These are phyloP conservation scores for Fusarium armeniacum DNA, from an alignment of 2,329 filamentous ascomycete genomes.

Conservation along the genomic window DNA sequence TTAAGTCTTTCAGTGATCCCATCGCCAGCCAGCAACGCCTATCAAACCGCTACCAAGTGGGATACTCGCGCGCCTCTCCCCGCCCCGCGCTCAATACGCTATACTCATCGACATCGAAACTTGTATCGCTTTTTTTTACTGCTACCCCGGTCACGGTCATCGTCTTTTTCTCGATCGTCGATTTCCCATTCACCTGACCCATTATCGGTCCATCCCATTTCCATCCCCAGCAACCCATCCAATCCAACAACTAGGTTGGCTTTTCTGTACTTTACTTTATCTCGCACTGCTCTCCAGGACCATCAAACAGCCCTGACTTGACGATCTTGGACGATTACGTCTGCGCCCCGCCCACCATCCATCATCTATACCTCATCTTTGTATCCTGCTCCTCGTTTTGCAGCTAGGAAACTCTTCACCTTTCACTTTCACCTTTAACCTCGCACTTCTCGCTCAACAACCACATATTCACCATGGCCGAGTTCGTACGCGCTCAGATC, in stretches of 20 bases:
- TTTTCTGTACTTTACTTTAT: constrained; percentile 37
- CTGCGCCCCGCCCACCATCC: constrained; percentile 35
- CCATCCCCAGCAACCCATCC: constrained; percentile 35
- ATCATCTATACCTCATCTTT: constrained; percentile 30
- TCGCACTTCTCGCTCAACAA: constrained; percentile 24
- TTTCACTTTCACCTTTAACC: constrained; percentile 15
- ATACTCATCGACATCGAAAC: constrained; percentile 35
- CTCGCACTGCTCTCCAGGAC: constrained; percentile 34
- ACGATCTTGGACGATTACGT: constrained; percentile 38
- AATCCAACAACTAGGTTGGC: constrained; percentile 34
- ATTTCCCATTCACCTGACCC: constrained; percentile 47
- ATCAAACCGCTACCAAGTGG: constrained; percentile 20
- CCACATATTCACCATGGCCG: constrained; percentile 80
- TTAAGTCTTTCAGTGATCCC: constrained; percentile 11
- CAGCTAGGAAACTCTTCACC: constrained; percentile 31
- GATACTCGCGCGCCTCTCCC: constrained; percentile 17
- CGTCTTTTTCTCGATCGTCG: constrained; percentile 43
- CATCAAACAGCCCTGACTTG: constrained; percentile 24
- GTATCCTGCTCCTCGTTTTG: constrained; percentile 36
- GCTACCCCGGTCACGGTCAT: constrained; percentile 36
- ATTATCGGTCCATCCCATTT: constrained; percentile 46
- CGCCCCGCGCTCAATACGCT: constrained; percentile 33
- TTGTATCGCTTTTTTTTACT: constrained; percentile 41
- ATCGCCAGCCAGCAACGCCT: constrained; percentile 1
- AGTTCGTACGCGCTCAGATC: constrained; percentile 99